Base-by-base conservation (phyloP, 2,329 filamentous ascomycete genomes). In the Diaporthe destruens region DNA sequence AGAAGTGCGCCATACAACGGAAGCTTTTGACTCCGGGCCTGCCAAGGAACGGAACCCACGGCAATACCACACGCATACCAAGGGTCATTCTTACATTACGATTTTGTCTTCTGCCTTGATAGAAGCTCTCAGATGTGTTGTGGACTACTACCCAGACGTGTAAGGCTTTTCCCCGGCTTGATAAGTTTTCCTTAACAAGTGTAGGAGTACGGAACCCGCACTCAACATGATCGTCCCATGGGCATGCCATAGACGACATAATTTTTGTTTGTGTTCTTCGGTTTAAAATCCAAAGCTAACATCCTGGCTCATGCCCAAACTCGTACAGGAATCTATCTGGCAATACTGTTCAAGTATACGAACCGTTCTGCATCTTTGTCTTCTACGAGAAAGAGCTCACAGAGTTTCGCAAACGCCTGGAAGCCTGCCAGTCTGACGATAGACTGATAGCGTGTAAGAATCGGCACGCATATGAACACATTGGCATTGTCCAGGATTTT, bases 321-420 rank as follows among this genome's bases (percentile, higher is more conserved):
- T 34, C 20, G 29, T 20, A 34, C 29, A 55, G 53, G 8, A 18
- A 34, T n/a, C 29, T 55, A 11, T 55, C 23, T 34, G 53, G 53
- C 1, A n/a, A 34, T 36, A 34, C 53, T 11, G 20, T 55, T n/a
- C 29, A 18, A 55, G 29, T 55, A 0, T n/a, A 55, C 53, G 53
- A 55, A 20, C 53, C 53, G 7, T 55, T 20, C 53, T 34, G 53
- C 18, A 55, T 55, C 4, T n/a, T 55, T 55, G 53, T 55, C 29
- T 34, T 34, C 53, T 55, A 55, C 7, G 53, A 55, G 29, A 34
- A 55, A n/a, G 53, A 55, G 16, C 53, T 55, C 53, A 55, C 25
- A 18, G 53, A 55, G 6, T 9, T 18, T 16, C 53, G 53, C 25
- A 55, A 55, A 2, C 53, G 53, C 12, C 20, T 55, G 25, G 25